These are phyloP conservation scores for Moniliella sp. DNA, from an alignment of 1,284 basidiomycete species.

Conservation along the genomic window DNA sequence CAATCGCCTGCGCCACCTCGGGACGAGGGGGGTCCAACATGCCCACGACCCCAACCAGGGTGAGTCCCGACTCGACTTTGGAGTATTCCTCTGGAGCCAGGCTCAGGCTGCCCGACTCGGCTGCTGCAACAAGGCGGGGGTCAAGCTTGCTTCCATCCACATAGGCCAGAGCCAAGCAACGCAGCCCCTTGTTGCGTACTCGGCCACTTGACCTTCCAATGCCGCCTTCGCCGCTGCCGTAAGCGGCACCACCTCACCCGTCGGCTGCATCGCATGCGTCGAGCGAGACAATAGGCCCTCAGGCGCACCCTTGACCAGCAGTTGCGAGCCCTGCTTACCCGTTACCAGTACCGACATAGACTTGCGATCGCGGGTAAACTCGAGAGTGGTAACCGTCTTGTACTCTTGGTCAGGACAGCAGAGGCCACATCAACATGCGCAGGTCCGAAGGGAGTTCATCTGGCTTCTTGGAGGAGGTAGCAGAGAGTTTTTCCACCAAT, in stretches of 20 bases:
- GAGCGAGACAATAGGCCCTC: constrained; percentile 81
- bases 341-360: constrained; percentile 83
- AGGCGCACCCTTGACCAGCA: constrained; percentile 76
- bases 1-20: constrained; percentile 19
- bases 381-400: constrained; percentile 65
- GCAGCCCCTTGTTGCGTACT: constrained; percentile 63
- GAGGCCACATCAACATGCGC: constrained; percentile 48
- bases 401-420: constrained; percentile 59
- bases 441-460: no score
- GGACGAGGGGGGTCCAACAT: constrained; percentile 23
- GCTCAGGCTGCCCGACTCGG: no score
- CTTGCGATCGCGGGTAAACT: constrained; percentile 91
- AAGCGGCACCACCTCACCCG: constrained; percentile 3
- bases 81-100: no score
- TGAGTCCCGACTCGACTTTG: constrained; percentile 16
- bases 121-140: no score
- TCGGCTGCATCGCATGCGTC: constrained; percentile 35
- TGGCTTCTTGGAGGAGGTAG: no score
- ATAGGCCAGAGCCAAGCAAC: constrained; percentile 76
- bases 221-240: constrained; percentile 46
- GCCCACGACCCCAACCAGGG: constrained; percentile 20
- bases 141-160: constrained; percentile 47
- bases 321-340: constrained; percentile 41
- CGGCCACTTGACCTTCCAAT: constrained; percentile 44
- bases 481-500: constrained; percentile 35